Percentiles rank a stretch among this genome's conserved stretches.
Evolutionary conservation across 2,329 filamentous ascomycete species (phyloP).

Genomic region (Ophiostoma pallidulum): DNA sequence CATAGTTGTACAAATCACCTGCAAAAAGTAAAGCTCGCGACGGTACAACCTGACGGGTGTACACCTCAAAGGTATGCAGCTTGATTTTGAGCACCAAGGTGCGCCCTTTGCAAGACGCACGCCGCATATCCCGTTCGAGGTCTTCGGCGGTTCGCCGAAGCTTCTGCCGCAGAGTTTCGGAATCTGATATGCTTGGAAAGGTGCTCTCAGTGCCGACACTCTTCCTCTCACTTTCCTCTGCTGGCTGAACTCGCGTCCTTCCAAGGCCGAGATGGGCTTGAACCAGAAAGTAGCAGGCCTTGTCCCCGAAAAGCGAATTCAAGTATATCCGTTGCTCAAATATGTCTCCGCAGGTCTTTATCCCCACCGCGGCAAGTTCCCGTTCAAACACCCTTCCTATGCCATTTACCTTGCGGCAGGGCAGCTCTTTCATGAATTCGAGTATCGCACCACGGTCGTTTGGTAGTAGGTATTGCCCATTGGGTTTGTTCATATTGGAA

Average conservation of each 20-base stretch:
- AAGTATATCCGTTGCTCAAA: slow-evolving; percentile 66
- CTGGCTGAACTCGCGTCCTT: slow-evolving; percentile 73
- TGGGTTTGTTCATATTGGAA: slow-evolving; percentile 92
- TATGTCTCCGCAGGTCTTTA: slow-evolving; percentile 83
- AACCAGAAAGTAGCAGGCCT: slow-evolving; percentile 79
- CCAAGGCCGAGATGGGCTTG: slow-evolving; percentile 79
- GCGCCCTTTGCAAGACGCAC: slow-evolving; percentile 77
- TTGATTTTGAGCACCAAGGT: slow-evolving; percentile 90
- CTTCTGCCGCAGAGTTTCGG: slow-evolving; percentile 61
- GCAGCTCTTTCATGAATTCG: slow-evolving; percentile 73
- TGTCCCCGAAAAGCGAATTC: slow-evolving; percentile 76
- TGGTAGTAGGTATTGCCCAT: slow-evolving; percentile 74
- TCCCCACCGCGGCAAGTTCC: slow-evolving; percentile 76
- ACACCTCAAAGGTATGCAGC: slow-evolving; percentile 84
- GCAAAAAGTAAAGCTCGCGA: slow-evolving; percentile 63
- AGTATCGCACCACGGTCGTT: slow-evolving; percentile 67
- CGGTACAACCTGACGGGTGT: slow-evolving; percentile 69
- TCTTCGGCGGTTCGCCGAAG: slow-evolving; percentile 74
- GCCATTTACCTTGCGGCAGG: slow-evolving; percentile 86
- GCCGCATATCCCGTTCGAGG: slow-evolving; percentile 72
- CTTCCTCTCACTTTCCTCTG: slow-evolving; percentile 84
- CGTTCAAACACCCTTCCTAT: slow-evolving; percentile 91
- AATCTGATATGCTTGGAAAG: slow-evolving; percentile 69
- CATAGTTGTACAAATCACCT: slow-evolving; percentile 73
- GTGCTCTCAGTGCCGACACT: slow-evolving; percentile 91